Percentiles rank a stretch among this genome's conserved stretches.
phyloP scores from a whole-genome alignment of 768 basidiomycete species.

The Psilocybe subaeruginosa region DNA sequence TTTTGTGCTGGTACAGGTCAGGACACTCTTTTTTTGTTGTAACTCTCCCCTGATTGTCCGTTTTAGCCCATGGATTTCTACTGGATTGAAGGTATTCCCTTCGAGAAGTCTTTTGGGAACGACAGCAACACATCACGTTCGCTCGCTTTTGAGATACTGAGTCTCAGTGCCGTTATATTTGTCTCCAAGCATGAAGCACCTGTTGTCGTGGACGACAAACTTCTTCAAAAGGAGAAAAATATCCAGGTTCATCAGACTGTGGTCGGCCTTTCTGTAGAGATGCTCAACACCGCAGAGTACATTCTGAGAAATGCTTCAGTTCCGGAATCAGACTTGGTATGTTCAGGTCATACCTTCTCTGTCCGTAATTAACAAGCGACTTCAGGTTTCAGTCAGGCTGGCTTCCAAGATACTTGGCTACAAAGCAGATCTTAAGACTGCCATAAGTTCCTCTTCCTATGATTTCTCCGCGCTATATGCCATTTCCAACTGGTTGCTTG shows the following conservation, averaged over 20 bases:
- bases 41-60: background rate
- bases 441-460: slow-evolving; percentile 39
- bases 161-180: slow-evolving; percentile 43
- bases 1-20: slow-evolving; percentile 47
- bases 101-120: slow-evolving; percentile 24
- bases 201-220: background rate
- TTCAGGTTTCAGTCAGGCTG: slow-evolving; percentile 34
- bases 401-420: slow-evolving; percentile 40
- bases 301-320: slow-evolving; percentile 2
- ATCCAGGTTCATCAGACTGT: slow-evolving; percentile 8
- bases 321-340: slow-evolving; percentile 5
- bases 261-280: slow-evolving; percentile 9
- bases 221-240: slow-evolving; percentile 10
- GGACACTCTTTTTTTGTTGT: background rate
- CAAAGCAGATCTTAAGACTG: slow-evolving; percentile 45
- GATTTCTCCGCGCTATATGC: slow-evolving; percentile 73
- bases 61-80: slow-evolving; percentile 56
- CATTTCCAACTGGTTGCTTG: slow-evolving; percentile 54
- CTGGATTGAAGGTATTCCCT: slow-evolving; percentile 39
- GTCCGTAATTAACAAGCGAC: background rate
- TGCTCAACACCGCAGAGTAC: slow-evolving; percentile 1
- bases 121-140: slow-evolving; percentile 31
- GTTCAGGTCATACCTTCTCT: background rate
- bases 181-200: slow-evolving; percentile 33
- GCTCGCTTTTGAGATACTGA: slow-evolving; percentile 42